Conservation (phyloP, 352 stramenopile genomes). For the Aphanomyces stellatus region DNA sequence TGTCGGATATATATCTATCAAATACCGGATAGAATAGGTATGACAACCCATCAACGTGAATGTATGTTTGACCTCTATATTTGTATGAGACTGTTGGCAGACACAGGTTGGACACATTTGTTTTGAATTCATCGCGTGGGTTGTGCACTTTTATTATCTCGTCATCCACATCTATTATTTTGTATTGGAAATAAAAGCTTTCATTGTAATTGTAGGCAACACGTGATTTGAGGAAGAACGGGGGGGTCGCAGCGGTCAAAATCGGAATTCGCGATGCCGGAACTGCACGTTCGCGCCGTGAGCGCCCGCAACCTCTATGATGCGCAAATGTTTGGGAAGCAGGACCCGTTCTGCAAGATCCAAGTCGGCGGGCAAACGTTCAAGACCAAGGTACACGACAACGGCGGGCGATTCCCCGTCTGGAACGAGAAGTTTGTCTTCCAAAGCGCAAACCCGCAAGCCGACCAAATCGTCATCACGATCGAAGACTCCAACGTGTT, state of each 20-base stretch:
- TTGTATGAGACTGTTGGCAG: too few relatives aligned
- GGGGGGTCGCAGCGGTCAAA: too few relatives aligned
- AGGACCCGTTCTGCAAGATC: constrained; percentile 78
- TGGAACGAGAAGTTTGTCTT: constrained; percentile 84
- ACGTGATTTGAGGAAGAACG: too few relatives aligned
- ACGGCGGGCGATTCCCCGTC: constrained; percentile 58
- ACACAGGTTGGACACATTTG: too few relatives aligned
- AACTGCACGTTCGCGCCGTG: constrained; percentile 71
- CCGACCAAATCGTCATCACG: constrained; percentile 62
- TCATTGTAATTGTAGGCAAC: neutral
- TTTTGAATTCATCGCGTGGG: too few relatives aligned
- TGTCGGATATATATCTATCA: too few relatives aligned
- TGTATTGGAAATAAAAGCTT: neutral
- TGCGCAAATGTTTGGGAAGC: constrained; percentile 79
- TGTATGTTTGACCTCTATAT: too few relatives aligned
- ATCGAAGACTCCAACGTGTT: constrained; percentile 85
- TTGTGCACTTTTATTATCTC: too few relatives aligned
- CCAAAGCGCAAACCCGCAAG: constrained; percentile 53
- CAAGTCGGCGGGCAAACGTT: constrained; percentile 46
- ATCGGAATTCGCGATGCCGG: constrained; percentile 31
- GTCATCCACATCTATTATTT: too few relatives aligned
- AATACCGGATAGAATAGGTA: too few relatives aligned
- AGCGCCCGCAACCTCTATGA: constrained; percentile 70
- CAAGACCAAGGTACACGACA: constrained; percentile 77
- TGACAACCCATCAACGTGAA: too few relatives aligned